A percentile compares a stretch with the other conserved stretches of the same genome.
Evolutionary conservation across 495 filamentous ascomycete species (phyloP).

Genomic region (Aspergillus baeticus): DNA sequence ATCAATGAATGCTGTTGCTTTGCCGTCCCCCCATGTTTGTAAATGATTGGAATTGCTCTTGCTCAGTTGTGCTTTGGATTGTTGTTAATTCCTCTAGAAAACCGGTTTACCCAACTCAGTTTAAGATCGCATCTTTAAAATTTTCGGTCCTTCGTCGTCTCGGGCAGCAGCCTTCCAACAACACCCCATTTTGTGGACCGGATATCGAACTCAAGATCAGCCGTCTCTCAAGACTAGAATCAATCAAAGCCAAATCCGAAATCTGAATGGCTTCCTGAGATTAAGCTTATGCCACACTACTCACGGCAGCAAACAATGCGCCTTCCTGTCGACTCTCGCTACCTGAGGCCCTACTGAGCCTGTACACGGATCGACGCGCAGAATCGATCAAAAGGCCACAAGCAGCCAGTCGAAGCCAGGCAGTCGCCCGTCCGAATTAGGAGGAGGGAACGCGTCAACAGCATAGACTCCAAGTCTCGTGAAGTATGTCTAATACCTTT

Average conservation of each 20-base stretch:
- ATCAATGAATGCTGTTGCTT: conserved; percentile 1
- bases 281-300: not conserved
- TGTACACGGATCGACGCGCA: not conserved
- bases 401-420: not conserved
- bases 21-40: not conserved
- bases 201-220: not conserved
- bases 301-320: conserved; percentile 3
- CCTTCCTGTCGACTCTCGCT: not conserved
- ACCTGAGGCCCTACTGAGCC: not conserved
- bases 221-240: not conserved
- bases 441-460: not conserved
- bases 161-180: not conserved
- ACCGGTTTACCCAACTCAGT: too few relatives aligned
- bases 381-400: not conserved
- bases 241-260: not conserved
- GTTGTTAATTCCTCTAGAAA: too few relatives aligned
- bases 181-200: not conserved
- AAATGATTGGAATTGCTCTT: not conserved
- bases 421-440: not conserved
- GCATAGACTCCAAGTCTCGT: not conserved
- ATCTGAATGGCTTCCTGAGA: not conserved
- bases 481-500: conserved; percentile 8
- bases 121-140: too few relatives aligned
- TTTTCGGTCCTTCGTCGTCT: too few relatives aligned
- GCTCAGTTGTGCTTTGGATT: too few relatives aligned